Evolutionary conservation across 169 alveolate species (phyloP), one percentile per base, ranked within the genome.

Genomic region (Plasmodium blacklocki): DNA sequence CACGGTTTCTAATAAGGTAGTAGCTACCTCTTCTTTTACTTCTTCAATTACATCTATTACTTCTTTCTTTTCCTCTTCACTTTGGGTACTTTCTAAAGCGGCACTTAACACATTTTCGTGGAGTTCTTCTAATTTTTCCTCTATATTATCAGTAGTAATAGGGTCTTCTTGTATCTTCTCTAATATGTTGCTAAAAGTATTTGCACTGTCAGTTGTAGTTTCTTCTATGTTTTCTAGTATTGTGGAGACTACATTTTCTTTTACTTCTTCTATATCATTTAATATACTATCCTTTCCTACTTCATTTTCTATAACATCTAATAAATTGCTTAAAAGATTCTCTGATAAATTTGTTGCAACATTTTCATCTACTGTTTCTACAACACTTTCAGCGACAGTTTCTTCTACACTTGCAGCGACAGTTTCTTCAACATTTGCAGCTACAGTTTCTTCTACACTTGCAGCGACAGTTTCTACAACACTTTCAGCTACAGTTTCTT

Each of bases 1-100:
- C n/a, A 8, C 73, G 32, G n/a, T 64, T 23, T 21, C 78, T 43
- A 43, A 9, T 50, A 12, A 32, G 1, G 7, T 32, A 0, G 43
- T 6, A 45, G 12, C 32, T 9, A 45, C 50, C 8, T 70, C 60
- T 45, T 15, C 66, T 47, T n/a, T 52, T 18, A 14, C 15, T n/a
- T 49, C 73, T 49, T 21, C 50, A 23, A 52, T 52, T 52, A 15
- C 60, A 52, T 64, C 73, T 26, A 14, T 12, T 26, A 14, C 73
- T 15, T 32, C 73, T 32, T 32, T 32, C 32, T 64, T 43, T 14
- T 7, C 29, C 32, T 8, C 49, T 15, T 64, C 66, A 15, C 14
- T 56, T 5, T 23, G 43, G 7, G 43, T 2, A 32, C 7, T 32
- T 32, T 32, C 43, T 32, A 32, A 32, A 32, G 43, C 43, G 43